A percentile compares a stretch with the other conserved stretches of the same genome.
phyloP scores from a whole-genome alignment of 352 stramenopile genomes.

The Globisporangium lucens region DNA sequence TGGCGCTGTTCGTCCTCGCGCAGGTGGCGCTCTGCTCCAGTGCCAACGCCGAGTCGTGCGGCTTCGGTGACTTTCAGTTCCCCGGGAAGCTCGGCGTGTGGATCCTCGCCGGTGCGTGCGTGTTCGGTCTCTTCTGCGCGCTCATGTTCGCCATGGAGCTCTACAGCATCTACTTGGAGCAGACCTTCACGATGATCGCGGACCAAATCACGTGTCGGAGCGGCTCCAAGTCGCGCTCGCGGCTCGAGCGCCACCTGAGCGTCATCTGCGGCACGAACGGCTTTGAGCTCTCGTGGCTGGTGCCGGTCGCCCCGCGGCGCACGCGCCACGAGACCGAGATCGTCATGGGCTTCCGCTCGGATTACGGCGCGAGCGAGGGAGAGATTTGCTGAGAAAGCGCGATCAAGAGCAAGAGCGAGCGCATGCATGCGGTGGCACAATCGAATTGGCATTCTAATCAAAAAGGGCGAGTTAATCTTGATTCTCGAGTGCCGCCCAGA shows the following conservation, averaged over 20 bases:
- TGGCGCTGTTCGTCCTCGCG: constrained; percentile 42
- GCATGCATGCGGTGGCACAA: neutral
- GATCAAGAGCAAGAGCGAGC: neutral
- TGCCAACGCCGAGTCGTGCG: constrained; percentile 36
- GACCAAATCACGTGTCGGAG: constrained; percentile 50
- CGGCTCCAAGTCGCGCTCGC: constrained; percentile 60
- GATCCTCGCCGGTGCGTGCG: constrained; percentile 57
- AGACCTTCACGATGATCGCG: constrained; percentile 47
- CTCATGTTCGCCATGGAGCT: constrained; percentile 82
- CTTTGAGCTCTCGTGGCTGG: constrained; percentile 60
- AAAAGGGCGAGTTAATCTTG: neutral
- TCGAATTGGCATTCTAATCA: neutral
- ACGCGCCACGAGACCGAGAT: constrained; percentile 60
- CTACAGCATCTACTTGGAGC: constrained; percentile 68
- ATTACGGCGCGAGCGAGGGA: constrained; percentile 1
- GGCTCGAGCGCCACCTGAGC: constrained; percentile 62
- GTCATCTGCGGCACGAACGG: constrained; percentile 76
- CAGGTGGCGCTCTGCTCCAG: constrained; percentile 45
- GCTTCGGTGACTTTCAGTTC: constrained; percentile 53
- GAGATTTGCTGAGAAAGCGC: constrained; percentile 29
- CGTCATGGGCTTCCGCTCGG: constrained; percentile 46
- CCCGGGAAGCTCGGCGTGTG: constrained; percentile 63
- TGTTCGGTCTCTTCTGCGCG: constrained; percentile 75
- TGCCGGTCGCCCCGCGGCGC: constrained; percentile 44
- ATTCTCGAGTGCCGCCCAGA: neutral